Conservation (phyloP, 306 rosid species). For the Lagenaria siceraria region DNA sequence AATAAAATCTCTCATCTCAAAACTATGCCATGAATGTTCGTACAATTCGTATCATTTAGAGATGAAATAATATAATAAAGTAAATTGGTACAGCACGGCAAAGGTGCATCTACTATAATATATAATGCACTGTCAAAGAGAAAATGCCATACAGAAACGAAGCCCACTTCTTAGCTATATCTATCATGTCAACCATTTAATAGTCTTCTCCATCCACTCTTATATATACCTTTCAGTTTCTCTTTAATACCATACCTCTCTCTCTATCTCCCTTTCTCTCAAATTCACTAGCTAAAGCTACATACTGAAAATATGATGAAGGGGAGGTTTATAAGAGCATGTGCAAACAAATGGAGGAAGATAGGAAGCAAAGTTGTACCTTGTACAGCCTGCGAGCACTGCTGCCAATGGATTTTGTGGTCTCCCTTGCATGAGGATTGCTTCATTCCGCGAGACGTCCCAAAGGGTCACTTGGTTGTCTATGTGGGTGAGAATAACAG, state of each 20-base stretch:
- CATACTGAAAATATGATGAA: slow-evolving; percentile 26
- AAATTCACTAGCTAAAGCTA: background rate
- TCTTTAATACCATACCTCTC: slow-evolving; percentile 16
- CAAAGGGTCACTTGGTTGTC: slow-evolving; percentile 86
- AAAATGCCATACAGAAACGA: background rate
- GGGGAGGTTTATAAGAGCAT: slow-evolving; percentile 35
- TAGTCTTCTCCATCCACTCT: slow-evolving; percentile 29
- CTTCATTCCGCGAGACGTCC: slow-evolving; percentile 80
- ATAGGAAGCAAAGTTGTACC: slow-evolving; percentile 35
- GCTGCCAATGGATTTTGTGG: slow-evolving; percentile 49
- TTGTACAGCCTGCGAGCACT: slow-evolving; percentile 32
- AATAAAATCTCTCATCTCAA: background rate
- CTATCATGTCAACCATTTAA: slow-evolving; percentile 49
- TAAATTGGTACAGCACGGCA: slow-evolving; percentile 24
- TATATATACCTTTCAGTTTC: slow-evolving; percentile 46
- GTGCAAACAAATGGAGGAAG: slow-evolving; percentile 67
- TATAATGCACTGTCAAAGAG: slow-evolving; percentile 4
- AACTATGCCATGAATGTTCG: slow-evolving; percentile 42
- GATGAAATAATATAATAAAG: slow-evolving; percentile 3
- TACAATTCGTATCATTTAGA: slow-evolving; percentile 46
- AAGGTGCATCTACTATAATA: slow-evolving; percentile 22
- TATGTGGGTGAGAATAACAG: slow-evolving; percentile 65
- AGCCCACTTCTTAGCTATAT: slow-evolving; percentile 23
- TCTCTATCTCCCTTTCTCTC: slow-evolving; percentile 10
- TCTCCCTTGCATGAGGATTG: slow-evolving; percentile 26